Evolutionary conservation across 2,329 filamentous ascomycete species (phyloP), one percentile per base, ranked within the genome.

Genomic region (Aspergillus niger): DNA sequence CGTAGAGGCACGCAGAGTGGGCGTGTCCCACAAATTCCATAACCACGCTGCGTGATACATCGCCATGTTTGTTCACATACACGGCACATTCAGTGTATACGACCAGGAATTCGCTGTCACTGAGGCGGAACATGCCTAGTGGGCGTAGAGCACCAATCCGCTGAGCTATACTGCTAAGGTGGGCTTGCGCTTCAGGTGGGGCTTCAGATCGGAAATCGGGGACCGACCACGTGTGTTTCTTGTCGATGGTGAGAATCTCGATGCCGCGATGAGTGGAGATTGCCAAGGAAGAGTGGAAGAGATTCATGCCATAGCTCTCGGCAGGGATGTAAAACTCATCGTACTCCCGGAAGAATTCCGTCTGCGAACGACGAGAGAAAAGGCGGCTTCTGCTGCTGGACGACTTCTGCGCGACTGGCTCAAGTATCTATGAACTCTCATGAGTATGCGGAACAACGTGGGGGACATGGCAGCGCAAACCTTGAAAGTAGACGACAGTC

Each of bases 11-110:
- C 2, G 93, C 93, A 11, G 88, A 87, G 63, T 89, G 89, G 1
- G 95, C 95, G 70, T 90, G 94, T 67, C 95, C 95, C n/a, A 96
- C 95, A 75, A 98, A 99, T 74, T 98, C 92, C 92, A 99, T 97
- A 71, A 98, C 93, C 60, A 98, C 91, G 28, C 90, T 92, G 49
- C 96, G 90, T 41, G 89, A 94, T 28, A 99, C 92, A 63, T 99
- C 95, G 66, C 95, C 95, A 76, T 98, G 92, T 78, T 98, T 97
- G 81, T 99, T 96, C 72, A 98, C 91, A 72, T 98, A 99, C 8
- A 99, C 93, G 17, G 93, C 95, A 69, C 94, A 98, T 76, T 97
- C 92, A 76, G 96, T 91, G 75, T 98, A 99, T 39, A 91, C 91
- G 52, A 97, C 87, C 26, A 99, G 81, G 77, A 98, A 99, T 75